These are phyloP conservation scores for Dipteronia dyeriana DNA, from an alignment of 345 rosid species.

Conservation along the genomic window DNA sequence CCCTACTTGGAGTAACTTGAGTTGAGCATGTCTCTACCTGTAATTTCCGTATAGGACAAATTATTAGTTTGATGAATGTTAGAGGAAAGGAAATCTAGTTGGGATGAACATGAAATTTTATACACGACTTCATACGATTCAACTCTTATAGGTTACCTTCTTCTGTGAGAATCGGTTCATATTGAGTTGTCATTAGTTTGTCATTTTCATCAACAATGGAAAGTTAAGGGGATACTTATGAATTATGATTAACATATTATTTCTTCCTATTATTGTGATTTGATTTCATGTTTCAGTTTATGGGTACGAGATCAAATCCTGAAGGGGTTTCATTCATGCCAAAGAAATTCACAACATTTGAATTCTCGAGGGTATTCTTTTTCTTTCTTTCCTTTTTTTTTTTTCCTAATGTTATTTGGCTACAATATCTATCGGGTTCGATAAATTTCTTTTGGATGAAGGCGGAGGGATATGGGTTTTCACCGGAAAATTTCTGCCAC, in stretches of 20 bases:
- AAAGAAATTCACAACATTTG: conserved; percentile 1
- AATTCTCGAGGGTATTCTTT: conserved; percentile 23
- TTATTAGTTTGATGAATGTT: background rate
- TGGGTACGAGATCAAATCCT: conserved; percentile 18
- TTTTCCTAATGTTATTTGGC: background rate
- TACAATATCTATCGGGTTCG: too few species aligned
- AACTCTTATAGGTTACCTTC: background rate
- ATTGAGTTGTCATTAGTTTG: background rate
- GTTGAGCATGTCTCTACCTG: background rate
- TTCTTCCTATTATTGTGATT: conserved; percentile 3
- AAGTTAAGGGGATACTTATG: background rate
- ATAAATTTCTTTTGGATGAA: too few species aligned
- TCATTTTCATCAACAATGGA: background rate
- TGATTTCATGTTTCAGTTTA: conserved; percentile 24
- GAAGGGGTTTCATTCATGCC: conserved; percentile 18
- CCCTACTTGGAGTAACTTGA: background rate
- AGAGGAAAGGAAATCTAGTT: background rate
- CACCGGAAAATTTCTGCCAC: conserved; percentile 13
- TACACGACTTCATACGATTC: background rate
- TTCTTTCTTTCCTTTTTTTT: background rate
- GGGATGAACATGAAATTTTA: background rate
- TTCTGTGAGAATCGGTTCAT: conserved; percentile 1
- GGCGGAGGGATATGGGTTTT: too few species aligned
- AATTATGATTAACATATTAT: background rate
- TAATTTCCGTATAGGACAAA: background rate